Base-by-base conservation (phyloP, 805 yeast species). In the Lipomyces yamanashiensis region DNA sequence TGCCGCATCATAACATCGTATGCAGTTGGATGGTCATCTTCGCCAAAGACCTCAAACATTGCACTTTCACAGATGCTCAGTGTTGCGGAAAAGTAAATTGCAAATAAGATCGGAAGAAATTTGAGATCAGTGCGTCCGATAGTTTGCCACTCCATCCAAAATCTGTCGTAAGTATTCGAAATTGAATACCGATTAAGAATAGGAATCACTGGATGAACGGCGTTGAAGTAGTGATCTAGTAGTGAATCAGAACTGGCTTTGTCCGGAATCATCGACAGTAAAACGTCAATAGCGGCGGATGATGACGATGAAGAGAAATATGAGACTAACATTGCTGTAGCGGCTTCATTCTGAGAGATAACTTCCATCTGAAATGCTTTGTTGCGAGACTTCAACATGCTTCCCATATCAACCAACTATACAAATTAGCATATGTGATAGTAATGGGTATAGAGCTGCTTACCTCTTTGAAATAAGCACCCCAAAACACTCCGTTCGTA, bases 401-500 rank as follows among this genome's bases (percentile, higher is more conserved):
- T 63, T 15, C 56, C 49, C 55, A 62, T 37, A 34, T 63, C 67
- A 10, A 37, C 59, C 55, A 62, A 28, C 66, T 62, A 34, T 1
- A 15, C 17, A 43, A 28, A 4, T 48, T 15, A n/a, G 12, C 23
- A 13, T 7, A 21, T 17, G 13, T 49, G 9, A 54, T 19, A 19
- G 44, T 2, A 19, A 10, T 5, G 8, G 7, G 9, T 17, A 40
- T n/a, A 28, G 13, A 23, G n/a, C n/a, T 15, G 36, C 54, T n/a
- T 44, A 62, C 64, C 59, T 63, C 67, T 62, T 63, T 61, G 37
- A 63, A 63, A 28, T 63, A 62, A 10, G 67, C 62, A 7, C 64
- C 67, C 67, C 67, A 63, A 23, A 63, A 63, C 7, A 50, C 67
- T 10, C 67, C 65, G 44, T 63, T 63, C 9, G 67, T 56, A 39